Percentiles rank a stretch among this genome's conserved stretches.
Evolutionary conservation across 331 rosid species (phyloP).

Genomic region (Cydonia oblonga): DNA sequence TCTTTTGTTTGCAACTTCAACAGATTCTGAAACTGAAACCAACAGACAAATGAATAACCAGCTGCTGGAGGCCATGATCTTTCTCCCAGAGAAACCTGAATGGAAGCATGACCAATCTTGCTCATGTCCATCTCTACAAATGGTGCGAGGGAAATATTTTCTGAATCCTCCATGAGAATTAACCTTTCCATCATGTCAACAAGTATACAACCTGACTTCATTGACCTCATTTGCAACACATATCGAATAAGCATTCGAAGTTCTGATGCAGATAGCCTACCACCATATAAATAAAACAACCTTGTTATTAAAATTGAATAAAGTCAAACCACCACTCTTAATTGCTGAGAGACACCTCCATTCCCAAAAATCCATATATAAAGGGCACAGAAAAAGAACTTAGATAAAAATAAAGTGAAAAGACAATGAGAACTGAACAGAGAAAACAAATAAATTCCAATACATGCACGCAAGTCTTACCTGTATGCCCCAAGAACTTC

Average conservation of each 20-base stretch:
- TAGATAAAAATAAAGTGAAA: background rate
- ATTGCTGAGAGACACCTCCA: background rate
- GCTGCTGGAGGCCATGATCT: constrained; percentile 99
- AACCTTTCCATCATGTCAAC: constrained; percentile 87
- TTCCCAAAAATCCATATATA: constrained; percentile 5
- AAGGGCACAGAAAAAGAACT: background rate
- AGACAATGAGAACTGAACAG: background rate
- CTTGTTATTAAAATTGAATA: constrained; percentile 6
- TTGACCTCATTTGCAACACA: constrained; percentile 71
- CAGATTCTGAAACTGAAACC: constrained; percentile 88
- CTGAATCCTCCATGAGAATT: constrained; percentile 74
- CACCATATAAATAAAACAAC: constrained; percentile 17
- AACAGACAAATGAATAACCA: constrained; percentile 97
- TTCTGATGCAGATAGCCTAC: constrained; percentile 78
- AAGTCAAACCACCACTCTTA: background rate
- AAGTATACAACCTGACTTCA: constrained; percentile 66
- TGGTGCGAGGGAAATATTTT: constrained; percentile 76
- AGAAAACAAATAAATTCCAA: constrained; percentile 13
- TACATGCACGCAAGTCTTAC: constrained; percentile 25
- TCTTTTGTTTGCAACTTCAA: constrained; percentile 68
- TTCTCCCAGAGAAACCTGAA: constrained; percentile 98
- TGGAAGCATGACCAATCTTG: constrained; percentile 83
- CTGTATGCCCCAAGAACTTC: constrained; percentile 96
- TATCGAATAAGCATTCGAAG: constrained; percentile 67
- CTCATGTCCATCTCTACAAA: constrained; percentile 96